phyloP scores from a whole-genome alignment of 163 green algal species.

The Scenedesmus sp. region DNA sequence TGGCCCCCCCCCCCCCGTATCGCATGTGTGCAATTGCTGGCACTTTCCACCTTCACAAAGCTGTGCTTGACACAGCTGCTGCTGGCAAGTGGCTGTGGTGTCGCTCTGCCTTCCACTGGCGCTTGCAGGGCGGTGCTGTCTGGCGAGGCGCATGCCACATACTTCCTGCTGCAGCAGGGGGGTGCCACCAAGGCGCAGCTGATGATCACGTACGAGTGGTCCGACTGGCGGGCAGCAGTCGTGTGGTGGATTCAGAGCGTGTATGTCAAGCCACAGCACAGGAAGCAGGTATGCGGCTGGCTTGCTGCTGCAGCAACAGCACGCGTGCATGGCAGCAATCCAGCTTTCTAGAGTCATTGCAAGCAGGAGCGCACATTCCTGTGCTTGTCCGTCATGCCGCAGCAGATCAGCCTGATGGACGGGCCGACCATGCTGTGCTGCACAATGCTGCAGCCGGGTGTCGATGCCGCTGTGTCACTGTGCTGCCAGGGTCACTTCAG shows the following conservation, averaged over 20 bases:
- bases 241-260: conserved; percentile 61
- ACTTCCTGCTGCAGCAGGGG: conserved; percentile 43
- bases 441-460: no score
- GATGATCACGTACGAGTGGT: conserved; percentile 74
- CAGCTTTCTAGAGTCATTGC: no score
- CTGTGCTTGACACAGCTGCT: background rate
- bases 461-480: background rate
- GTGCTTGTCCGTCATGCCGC: no score
- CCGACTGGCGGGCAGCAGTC: conserved; percentile 55
- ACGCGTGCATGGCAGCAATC: no score
- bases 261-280: conserved; percentile 52
- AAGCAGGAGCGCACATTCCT: no score
- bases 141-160: conserved; percentile 22
- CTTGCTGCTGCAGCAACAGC: no score
- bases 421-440: no score
- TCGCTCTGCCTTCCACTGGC: no score
- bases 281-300: background rate
- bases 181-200: conserved; percentile 60
- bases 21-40: background rate
- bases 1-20: background rate
- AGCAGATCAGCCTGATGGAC: no score
- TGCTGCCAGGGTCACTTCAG: conserved; percentile 52
- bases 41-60: no score
- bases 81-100: background rate
- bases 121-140: conserved; percentile 12